phyloP scores from a whole-genome alignment of 441 rosid species.

The Jatropha podagrica region DNA sequence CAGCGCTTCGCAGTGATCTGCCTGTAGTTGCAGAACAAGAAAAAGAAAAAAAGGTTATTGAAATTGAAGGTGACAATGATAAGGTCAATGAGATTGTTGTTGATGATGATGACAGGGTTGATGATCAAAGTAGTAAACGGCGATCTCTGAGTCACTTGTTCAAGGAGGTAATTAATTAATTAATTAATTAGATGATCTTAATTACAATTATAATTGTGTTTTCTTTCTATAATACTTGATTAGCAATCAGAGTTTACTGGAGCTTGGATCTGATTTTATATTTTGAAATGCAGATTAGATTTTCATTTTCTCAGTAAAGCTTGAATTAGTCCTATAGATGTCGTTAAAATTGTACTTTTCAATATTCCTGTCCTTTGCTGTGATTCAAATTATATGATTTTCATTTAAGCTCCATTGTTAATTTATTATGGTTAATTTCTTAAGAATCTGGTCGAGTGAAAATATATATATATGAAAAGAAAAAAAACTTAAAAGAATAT shows the following conservation, averaged over 20 bases:
- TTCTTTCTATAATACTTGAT: background rate
- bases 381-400: background rate
- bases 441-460: background rate
- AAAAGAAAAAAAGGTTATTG: slow-evolving; percentile 27
- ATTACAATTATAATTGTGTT: background rate
- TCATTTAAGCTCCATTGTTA: background rate
- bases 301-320: background rate
- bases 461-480: no score
- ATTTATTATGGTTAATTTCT: no score
- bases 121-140: slow-evolving; percentile 36
- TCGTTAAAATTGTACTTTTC: background rate
- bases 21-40: background rate
- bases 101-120: slow-evolving; percentile 27
- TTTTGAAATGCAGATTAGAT: background rate
- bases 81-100: slow-evolving; percentile 36
- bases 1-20: background rate
- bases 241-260: background rate
- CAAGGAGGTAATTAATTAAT: slow-evolving; percentile 51
- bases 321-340: background rate
- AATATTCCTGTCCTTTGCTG: background rate
- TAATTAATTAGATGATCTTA: slow-evolving; percentile 1
- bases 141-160: slow-evolving; percentile 61
- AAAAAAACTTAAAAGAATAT: no score
- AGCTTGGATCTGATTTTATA: background rate
- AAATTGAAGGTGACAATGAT: slow-evolving; percentile 20